phyloP scores from a whole-genome alignment of 306 rosid species.

The Castanea crenata region DNA sequence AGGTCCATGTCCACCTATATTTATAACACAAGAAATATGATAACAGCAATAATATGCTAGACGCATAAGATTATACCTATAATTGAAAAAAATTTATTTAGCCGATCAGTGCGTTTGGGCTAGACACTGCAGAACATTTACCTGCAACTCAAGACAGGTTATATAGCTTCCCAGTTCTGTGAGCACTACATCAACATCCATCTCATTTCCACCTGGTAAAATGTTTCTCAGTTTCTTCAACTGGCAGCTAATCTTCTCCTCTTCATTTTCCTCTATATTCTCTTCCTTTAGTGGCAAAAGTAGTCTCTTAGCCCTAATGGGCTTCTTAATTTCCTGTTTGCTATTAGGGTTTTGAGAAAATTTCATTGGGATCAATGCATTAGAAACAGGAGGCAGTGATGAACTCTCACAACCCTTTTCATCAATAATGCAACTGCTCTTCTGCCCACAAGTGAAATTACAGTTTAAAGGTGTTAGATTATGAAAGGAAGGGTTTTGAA shows the following conservation, averaged over 20 bases:
- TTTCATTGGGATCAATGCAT: constrained; percentile 9
- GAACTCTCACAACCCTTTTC: constrained; percentile 2
- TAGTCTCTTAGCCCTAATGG: neutral
- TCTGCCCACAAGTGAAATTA: neutral
- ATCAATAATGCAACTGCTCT: neutral
- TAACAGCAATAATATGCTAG: too few species aligned
- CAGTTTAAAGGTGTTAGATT: neutral
- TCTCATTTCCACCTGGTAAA: constrained; percentile 62
- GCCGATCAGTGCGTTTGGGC: constrained; percentile 22
- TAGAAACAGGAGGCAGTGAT: constrained; percentile 3
- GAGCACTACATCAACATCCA: constrained; percentile 45
- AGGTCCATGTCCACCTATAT: neutral
- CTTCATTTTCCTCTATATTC: constrained; percentile 18
- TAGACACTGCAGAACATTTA: constrained; percentile 54
- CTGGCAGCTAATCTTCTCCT: constrained; percentile 22
- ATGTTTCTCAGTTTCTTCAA: constrained; percentile 35
- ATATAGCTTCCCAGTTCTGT: constrained; percentile 53
- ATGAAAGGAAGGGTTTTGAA: neutral
- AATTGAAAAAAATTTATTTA: too few species aligned
- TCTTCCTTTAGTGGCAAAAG: neutral
- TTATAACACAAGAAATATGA: too few species aligned
- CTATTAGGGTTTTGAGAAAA: constrained; percentile 22
- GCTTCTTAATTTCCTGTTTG: neutral
- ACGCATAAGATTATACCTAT: too few species aligned
- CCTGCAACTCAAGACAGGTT: constrained; percentile 67